phyloP scores from a whole-genome alignment of 2,329 filamentous ascomycete species.

The Alternaria viburni region DNA sequence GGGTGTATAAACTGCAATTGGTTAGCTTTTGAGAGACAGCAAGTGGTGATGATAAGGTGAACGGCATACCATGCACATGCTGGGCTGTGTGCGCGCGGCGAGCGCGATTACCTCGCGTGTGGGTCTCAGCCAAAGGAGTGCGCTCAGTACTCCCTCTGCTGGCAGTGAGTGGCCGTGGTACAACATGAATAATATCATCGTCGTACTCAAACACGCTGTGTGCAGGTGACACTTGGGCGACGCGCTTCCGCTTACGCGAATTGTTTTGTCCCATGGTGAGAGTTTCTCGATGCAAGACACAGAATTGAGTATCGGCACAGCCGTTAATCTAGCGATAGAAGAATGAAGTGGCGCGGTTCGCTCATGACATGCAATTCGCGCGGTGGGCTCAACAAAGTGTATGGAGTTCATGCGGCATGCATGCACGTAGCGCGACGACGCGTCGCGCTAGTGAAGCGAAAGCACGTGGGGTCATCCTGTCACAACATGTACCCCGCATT shows the following conservation, averaged over 20 bases:
- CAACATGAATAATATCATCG: not conserved
- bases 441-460: slow-evolving; percentile 2
- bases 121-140: not conserved
- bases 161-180: not conserved
- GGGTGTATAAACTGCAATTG: not conserved
- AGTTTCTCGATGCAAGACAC: not conserved
- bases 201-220: not conserved
- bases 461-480: not conserved
- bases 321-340: not conserved
- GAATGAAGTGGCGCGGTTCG: too few species aligned
- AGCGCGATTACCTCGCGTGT: not conserved
- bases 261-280: not conserved
- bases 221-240: not conserved
- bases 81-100: not conserved
- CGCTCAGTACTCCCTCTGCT: not conserved
- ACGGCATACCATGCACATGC: slow-evolving; percentile 1
- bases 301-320: not conserved
- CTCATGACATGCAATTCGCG: not conserved
- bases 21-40: not conserved
- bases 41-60: not conserved
- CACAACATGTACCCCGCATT: not conserved
- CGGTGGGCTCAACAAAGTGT: not conserved
- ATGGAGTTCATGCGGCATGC: not conserved
- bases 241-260: slow-evolving; percentile 12
- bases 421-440: not conserved